These are phyloP conservation scores for Trichophyton simii DNA, from an alignment of 2,329 filamentous ascomycete species.

Conservation along the genomic window DNA sequence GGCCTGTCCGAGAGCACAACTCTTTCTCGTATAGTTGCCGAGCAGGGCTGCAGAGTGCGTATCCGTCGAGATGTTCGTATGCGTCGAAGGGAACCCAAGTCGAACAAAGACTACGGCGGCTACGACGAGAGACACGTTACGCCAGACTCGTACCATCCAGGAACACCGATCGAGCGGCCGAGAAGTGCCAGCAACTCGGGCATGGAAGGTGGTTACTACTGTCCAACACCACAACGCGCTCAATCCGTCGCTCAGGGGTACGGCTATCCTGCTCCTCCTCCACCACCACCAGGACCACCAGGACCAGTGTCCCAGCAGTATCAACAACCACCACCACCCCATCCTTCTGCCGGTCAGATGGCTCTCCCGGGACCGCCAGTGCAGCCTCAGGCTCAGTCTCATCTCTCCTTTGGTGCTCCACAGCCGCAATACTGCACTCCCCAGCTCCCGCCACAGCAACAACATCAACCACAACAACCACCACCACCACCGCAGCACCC, in stretches of 20 bases:
- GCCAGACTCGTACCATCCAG: constrained; percentile 35
- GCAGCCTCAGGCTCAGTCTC: constrained; percentile 24
- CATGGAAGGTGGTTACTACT: constrained; percentile 36
- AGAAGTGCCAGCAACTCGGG: constrained; percentile 51
- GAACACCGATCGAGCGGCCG: constrained; percentile 39
- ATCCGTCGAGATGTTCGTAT: constrained; percentile 90
- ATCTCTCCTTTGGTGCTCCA: constrained; percentile 31
- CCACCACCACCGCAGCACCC: constrained; percentile 33
- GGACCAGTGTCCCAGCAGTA: constrained; percentile 31
- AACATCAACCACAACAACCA: constrained; percentile 13
- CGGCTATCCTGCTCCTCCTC: constrained; percentile 27
- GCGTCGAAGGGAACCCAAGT: constrained; percentile 67
- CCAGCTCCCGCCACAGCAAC: constrained; percentile 17
- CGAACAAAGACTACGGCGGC: constrained; percentile 50
- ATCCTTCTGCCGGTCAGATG: background rate
- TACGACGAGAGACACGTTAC: constrained; percentile 45
- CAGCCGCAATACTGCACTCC: constrained; percentile 32
- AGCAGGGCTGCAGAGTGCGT: constrained; percentile 91
- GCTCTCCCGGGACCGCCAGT: constrained; percentile 11
- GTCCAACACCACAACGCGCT: constrained; percentile 33
- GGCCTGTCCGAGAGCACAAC: constrained; percentile 80
- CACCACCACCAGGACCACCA: constrained; percentile 25
- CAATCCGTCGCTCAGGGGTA: constrained; percentile 38
- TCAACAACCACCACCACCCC: constrained; percentile 16
- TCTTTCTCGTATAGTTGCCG: constrained; percentile 79